Evolutionary conservation across 1,284 basidiomycete species (phyloP).

Genomic region (Ustanciosporium gigantosporum): DNA sequence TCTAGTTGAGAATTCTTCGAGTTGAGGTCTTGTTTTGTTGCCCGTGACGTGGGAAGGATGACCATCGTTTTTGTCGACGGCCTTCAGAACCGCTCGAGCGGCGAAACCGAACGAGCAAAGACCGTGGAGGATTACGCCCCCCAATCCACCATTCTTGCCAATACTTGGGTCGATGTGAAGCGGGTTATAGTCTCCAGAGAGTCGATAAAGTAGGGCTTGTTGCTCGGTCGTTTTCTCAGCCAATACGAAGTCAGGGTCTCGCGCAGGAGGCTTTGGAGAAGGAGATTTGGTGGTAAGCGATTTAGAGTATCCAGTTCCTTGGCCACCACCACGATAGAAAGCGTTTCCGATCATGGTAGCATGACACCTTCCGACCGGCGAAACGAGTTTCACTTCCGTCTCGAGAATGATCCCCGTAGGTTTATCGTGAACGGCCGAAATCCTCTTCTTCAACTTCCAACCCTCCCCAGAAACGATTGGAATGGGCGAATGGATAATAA

Average conservation of each 20-base stretch:
- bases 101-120: slow-evolving; percentile 53
- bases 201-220: slow-evolving; percentile 53
- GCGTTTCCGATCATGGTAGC: slow-evolving; percentile 47
- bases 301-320: slow-evolving; percentile 48
- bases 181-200: slow-evolving; percentile 51
- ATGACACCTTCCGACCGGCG: slow-evolving; percentile 37
- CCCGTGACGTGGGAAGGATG: slow-evolving; percentile 18
- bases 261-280: slow-evolving; percentile 28
- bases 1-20: slow-evolving; percentile 38
- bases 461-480: slow-evolving; percentile 47
- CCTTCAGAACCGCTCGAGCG: slow-evolving; percentile 45
- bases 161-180: slow-evolving; percentile 52
- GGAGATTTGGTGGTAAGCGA: slow-evolving; percentile 29
- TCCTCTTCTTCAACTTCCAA: slow-evolving; percentile 51
- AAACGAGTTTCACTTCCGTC: slow-evolving; percentile 42
- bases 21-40: slow-evolving; percentile 6
- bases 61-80: slow-evolving; percentile 39
- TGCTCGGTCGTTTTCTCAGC: slow-evolving; percentile 29
- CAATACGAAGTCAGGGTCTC: slow-evolving; percentile 31
- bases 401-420: slow-evolving; percentile 48
- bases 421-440: slow-evolving; percentile 49
- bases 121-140: slow-evolving; percentile 53
- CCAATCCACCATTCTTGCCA: slow-evolving; percentile 43
- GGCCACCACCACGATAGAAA: slow-evolving; percentile 53
- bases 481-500: slow-evolving; percentile 58